phyloP scores from a whole-genome alignment of 495 filamentous ascomycete genomes.

The Penicillium tannophilum region DNA sequence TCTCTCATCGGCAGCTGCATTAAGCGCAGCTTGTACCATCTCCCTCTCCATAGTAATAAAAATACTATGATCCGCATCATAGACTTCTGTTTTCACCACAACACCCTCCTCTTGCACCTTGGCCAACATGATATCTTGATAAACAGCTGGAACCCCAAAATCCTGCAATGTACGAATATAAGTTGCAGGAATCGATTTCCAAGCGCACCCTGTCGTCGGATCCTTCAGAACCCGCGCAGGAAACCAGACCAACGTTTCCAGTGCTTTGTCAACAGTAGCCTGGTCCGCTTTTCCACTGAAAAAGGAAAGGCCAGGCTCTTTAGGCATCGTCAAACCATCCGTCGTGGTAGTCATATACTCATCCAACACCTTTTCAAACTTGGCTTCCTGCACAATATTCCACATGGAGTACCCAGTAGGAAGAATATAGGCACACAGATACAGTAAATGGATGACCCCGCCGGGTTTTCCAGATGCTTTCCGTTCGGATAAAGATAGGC shows the following conservation, averaged over 20 bases:
- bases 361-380: slow-evolving; percentile 21
- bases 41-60: slow-evolving; percentile 30
- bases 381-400: slow-evolving; percentile 26
- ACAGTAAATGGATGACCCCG: slow-evolving; percentile 43
- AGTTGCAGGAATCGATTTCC: slow-evolving; percentile 39
- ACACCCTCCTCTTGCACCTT: slow-evolving; percentile 27
- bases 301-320: slow-evolving; percentile 29
- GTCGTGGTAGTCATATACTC: slow-evolving; percentile 22
- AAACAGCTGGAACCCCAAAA: slow-evolving; percentile 30
- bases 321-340: slow-evolving; percentile 22
- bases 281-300: slow-evolving; percentile 27
- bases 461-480: slow-evolving; percentile 26
- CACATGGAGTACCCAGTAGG: slow-evolving; percentile 19
- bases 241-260: slow-evolving; percentile 32
- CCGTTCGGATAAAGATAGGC: slow-evolving; percentile 28
- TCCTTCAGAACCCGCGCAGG: slow-evolving; percentile 31
- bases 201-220: slow-evolving; percentile 27
- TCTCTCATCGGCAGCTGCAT: slow-evolving; percentile 18
- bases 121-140: slow-evolving; percentile 41
- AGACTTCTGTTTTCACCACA: slow-evolving; percentile 26
- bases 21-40: slow-evolving; percentile 23
- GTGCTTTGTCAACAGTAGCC: slow-evolving; percentile 19
- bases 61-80: slow-evolving; percentile 35
- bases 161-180: slow-evolving; percentile 40
- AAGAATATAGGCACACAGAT: slow-evolving; percentile 40